phyloP scores from a whole-genome alignment of 2,329 filamentous ascomycete genomes.

The Chalaropsis ovoidea region DNA sequence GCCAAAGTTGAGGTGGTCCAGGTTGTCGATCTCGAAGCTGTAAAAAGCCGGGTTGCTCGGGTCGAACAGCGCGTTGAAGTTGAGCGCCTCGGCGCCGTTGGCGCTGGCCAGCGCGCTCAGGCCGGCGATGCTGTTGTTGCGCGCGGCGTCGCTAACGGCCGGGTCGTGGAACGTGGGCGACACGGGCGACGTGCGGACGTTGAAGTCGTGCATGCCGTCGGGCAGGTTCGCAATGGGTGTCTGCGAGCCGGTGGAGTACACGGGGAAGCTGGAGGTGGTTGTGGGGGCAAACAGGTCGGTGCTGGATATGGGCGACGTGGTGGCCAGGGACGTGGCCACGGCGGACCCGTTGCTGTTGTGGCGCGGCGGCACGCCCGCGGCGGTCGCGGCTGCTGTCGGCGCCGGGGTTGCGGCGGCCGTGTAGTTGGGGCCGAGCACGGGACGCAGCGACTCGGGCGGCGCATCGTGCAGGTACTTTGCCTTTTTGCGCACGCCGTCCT shows the following conservation, averaged over 20 bases:
- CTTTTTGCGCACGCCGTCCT: slow-evolving; percentile 96
- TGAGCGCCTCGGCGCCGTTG: slow-evolving; percentile 42
- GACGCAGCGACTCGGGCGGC: slow-evolving; percentile 75
- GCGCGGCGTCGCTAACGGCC: slow-evolving; percentile 21
- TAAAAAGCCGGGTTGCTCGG: slow-evolving; percentile 85
- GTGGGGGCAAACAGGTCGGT: slow-evolving; percentile 42
- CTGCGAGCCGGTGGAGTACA: slow-evolving; percentile 41
- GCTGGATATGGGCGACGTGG: slow-evolving; percentile 36
- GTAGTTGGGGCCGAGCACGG: slow-evolving; percentile 65
- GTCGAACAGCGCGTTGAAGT: slow-evolving; percentile 63
- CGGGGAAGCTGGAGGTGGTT: slow-evolving; percentile 41
- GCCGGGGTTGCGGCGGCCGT: slow-evolving; percentile 46
- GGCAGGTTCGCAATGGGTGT: slow-evolving; percentile 38
- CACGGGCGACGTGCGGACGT: slow-evolving; percentile 59
- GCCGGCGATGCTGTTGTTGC: slow-evolving; percentile 41
- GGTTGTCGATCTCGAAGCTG: slow-evolving; percentile 88
- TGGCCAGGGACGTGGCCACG: slow-evolving; percentile 38
- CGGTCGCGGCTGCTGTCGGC: background rate
- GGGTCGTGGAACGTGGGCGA: slow-evolving; percentile 57
- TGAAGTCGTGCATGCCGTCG: slow-evolving; percentile 44
- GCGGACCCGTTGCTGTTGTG: background rate
- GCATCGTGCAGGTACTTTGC: slow-evolving; percentile 98
- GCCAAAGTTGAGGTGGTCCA: slow-evolving; percentile 63
- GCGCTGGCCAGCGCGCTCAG: slow-evolving; percentile 41
- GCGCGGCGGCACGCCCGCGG: background rate